Conservation (phyloP, 352 stramenopile species). For the Saprolegnia parasitica region DNA sequence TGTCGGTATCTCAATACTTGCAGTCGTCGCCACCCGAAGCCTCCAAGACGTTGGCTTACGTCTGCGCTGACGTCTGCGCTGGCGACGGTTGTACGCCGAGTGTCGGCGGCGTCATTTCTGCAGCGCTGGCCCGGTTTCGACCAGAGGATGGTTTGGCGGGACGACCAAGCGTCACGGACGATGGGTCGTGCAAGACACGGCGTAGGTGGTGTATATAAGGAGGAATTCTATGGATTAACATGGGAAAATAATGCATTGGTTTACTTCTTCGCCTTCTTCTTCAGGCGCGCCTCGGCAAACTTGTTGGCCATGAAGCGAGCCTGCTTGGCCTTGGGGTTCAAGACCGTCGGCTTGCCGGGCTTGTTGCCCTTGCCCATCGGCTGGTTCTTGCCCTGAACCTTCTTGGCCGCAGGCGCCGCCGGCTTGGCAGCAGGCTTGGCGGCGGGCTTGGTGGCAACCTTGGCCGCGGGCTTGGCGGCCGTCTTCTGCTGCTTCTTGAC, state of each 20-base stretch:
- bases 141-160: too few species aligned
- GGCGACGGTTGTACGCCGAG: too few species aligned
- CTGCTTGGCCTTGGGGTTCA: conserved; percentile 23
- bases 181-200: too few species aligned
- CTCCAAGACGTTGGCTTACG: too few species aligned
- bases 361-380: conserved; percentile 6
- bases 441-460: not conserved
- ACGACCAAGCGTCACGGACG: too few species aligned
- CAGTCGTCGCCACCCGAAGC: too few species aligned
- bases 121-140: too few species aligned
- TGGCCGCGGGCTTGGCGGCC: not conserved
- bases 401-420: not conserved
- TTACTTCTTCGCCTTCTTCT: conserved; percentile 27
- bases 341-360: not conserved
- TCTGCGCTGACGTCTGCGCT: too few species aligned
- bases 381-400: conserved; percentile 17
- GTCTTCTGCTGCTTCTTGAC: conserved; percentile 12
- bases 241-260: not conserved
- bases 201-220: too few species aligned
- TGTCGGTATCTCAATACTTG: too few species aligned
- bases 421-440: not conserved
- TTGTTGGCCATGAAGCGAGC: conserved; percentile 28
- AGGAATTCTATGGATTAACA: too few species aligned
- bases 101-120: too few species aligned
- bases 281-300: conserved; percentile 24